These are phyloP conservation scores for Arbutus unedo DNA, from an alignment of 148 eudicot species.

Conservation along the genomic window DNA sequence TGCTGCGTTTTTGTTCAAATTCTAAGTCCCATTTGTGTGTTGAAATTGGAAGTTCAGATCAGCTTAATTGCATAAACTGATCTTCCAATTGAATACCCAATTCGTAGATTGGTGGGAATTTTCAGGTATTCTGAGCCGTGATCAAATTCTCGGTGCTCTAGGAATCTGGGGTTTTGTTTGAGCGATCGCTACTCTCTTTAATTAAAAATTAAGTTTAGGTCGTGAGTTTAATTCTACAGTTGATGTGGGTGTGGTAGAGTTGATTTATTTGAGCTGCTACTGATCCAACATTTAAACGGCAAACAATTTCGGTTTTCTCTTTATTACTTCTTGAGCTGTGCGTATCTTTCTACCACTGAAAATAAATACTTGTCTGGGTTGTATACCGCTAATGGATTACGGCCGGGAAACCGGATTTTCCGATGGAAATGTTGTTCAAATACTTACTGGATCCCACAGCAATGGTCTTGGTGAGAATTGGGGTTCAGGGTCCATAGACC, in stretches of 20 bases:
- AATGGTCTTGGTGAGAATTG: background rate
- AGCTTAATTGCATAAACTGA: background rate
- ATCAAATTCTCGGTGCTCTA: background rate
- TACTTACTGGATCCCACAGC: constrained; percentile 3
- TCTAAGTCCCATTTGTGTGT: background rate
- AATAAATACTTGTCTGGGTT: constrained; percentile 12
- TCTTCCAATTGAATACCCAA: constrained; percentile 8
- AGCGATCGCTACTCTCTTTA: background rate
- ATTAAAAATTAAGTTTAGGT: constrained; percentile 13
- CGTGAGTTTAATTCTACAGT: background rate
- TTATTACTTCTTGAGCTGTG: background rate
- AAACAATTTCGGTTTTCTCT: constrained; percentile 1
- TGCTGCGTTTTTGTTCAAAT: background rate
- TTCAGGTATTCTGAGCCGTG: background rate
- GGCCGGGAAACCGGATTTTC: constrained; percentile 19
- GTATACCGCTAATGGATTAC: constrained; percentile 34
- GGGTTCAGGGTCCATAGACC: constrained; percentile 5
- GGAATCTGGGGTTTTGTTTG: background rate
- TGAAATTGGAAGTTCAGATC: background rate
- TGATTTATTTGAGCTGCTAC: constrained; percentile 4
- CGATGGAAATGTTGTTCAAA: background rate
- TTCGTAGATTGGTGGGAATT: constrained; percentile 2
- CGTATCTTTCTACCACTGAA: background rate
- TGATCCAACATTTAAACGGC: background rate
- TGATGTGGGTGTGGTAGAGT: background rate